Percentiles rank a stretch among this genome's conserved stretches.
Evolutionary conservation across 2,329 filamentous ascomycete genomes (phyloP).

Genomic region (Diplodia sapinea): DNA sequence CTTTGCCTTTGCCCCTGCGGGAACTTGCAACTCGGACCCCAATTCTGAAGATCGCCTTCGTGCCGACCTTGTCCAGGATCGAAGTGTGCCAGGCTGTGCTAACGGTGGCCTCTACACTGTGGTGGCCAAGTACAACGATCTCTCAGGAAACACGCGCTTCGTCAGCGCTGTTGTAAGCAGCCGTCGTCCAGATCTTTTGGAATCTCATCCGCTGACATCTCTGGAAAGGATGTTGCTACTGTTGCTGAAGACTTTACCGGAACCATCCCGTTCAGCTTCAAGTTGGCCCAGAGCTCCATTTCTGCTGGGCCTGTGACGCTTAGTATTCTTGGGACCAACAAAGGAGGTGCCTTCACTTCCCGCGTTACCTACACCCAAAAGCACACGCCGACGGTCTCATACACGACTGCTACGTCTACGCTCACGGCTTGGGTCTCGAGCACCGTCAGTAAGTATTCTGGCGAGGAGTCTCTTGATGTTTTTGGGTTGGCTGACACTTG

Average conservation of each 20-base stretch:
- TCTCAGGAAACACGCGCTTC: constrained; percentile 6
- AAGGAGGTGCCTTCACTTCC: constrained; percentile 24
- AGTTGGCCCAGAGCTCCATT: constrained; percentile 27
- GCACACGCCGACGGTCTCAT: constrained; percentile 14
- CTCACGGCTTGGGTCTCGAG: constrained; percentile 5
- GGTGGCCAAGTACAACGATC: constrained; percentile 20
- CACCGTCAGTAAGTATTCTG: constrained; percentile 17
- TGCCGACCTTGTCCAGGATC: constrained; percentile 23
- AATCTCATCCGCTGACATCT: neutral
- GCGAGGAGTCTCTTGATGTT: neutral
- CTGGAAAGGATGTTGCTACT: constrained; percentile 6
- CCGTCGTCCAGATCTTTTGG: neutral
- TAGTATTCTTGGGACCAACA: constrained; percentile 15
- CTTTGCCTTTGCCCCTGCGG: constrained; percentile 27
- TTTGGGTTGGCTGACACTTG: neutral
- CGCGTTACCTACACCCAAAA: constrained; percentile 11
- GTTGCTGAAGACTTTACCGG: constrained; percentile 26
- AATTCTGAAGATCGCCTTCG: constrained; percentile 14
- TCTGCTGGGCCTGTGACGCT: constrained; percentile 25
- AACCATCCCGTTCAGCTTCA: constrained; percentile 28
- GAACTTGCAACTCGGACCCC: constrained; percentile 27
- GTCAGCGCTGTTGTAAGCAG: constrained; percentile 22
- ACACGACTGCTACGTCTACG: constrained; percentile 18
- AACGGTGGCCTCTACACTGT: constrained; percentile 19
- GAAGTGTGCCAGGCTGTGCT: neutral